Percentiles rank a stretch among this genome's conserved stretches.
These are phyloP conservation scores for Scleroderma bovista DNA, from an alignment of 768 basidiomycete genomes.

Conservation along the genomic window DNA sequence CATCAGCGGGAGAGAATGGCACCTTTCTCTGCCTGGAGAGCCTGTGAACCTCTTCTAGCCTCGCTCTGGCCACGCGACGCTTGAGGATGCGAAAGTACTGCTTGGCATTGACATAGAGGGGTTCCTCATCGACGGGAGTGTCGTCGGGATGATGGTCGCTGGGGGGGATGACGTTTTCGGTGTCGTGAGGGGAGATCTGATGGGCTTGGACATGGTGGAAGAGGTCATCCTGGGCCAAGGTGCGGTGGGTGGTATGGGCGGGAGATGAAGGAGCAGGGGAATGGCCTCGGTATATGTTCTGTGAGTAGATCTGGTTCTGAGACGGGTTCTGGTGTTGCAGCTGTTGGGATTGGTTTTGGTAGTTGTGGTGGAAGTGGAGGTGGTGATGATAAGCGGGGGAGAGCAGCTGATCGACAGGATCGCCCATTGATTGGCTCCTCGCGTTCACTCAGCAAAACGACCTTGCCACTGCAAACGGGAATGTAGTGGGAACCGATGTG, in stretches of 20 bases:
- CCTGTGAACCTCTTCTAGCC: slow-evolving; percentile 90
- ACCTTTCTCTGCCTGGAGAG: slow-evolving; percentile 94
- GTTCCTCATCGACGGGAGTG: slow-evolving; percentile 79
- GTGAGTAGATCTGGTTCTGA: slow-evolving; percentile 20
- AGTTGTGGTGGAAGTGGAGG: slow-evolving; percentile 30
- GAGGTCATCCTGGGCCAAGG: slow-evolving; percentile 25
- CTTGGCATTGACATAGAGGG: slow-evolving; percentile 98
- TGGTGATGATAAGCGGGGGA: slow-evolving; percentile 47
- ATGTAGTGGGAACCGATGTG: not conserved
- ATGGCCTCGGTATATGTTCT: slow-evolving; percentile 21
- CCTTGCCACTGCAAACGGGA: not conserved
- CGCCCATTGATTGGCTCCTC: slow-evolving; percentile 47
- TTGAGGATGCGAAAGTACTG: slow-evolving; percentile 99
- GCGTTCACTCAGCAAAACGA: slow-evolving; percentile 23
- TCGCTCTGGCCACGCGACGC: slow-evolving; percentile 82
- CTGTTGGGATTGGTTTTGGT: slow-evolving; percentile 16
- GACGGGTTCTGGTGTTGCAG: slow-evolving; percentile 15
- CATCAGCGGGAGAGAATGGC: not conserved
- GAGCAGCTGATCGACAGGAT: slow-evolving; percentile 60
- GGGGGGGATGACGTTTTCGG: slow-evolving; percentile 7
- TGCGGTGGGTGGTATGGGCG: slow-evolving; percentile 20
- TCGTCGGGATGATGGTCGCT: slow-evolving; percentile 29
- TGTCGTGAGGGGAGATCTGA: slow-evolving; percentile 9
- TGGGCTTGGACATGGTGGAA: slow-evolving; percentile 26
- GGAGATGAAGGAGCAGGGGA: slow-evolving; percentile 29